Base-by-base conservation (phyloP, 805 yeast genomes). In the Candida alai region DNA sequence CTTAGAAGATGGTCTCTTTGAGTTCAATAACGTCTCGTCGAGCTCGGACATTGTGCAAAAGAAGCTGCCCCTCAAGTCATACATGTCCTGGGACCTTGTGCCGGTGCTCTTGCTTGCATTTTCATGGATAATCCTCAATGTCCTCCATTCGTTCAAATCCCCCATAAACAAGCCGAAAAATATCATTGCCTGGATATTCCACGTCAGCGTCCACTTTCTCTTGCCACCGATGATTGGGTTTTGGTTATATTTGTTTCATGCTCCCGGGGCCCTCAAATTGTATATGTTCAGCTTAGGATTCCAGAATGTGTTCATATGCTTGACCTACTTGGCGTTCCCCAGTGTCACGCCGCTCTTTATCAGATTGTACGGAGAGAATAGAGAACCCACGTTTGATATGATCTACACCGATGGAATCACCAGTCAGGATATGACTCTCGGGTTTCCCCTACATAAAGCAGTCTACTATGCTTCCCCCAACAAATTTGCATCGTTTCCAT, bases 341-440 rank as follows among this genome's bases (percentile, higher is more conserved):
- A 79, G 76, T 50, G 84, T 86, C 1, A 84, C 88, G 1, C 88
- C 88, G 3, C 78, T 86, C 80, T 81, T 78, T 51, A 73, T 78
- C 30, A 79, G 74, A 48, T 41, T 76, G 40, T 69, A 80, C 44
- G 84, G 86, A 3, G 68, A 70, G 15, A 72, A 75, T 42, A 70
- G 67, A 50, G 37, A 60, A 7, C 81, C 83, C 2, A 64, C 69
- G 41, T 81, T 80, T 52, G 74, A 72, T 20, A 76, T 76, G 70
- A 85, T 85, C 10, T 81, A 73, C 48, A 82, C 85, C 2, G 89
- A 86, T 10, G 87, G 87, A 2, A 60, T 80, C 27, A 73, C 76
- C 3, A 60, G 85, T 29, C 78, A 76, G n/a, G 85, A 80, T 48
- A 56, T 70, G 19, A 79, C 78, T 16, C 48, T 79, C 44, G 84